Percentiles rank a stretch among this genome's conserved stretches.
phyloP scores from a whole-genome alignment of 768 basidiomycete species.

The Lactarius deliciosus region DNA sequence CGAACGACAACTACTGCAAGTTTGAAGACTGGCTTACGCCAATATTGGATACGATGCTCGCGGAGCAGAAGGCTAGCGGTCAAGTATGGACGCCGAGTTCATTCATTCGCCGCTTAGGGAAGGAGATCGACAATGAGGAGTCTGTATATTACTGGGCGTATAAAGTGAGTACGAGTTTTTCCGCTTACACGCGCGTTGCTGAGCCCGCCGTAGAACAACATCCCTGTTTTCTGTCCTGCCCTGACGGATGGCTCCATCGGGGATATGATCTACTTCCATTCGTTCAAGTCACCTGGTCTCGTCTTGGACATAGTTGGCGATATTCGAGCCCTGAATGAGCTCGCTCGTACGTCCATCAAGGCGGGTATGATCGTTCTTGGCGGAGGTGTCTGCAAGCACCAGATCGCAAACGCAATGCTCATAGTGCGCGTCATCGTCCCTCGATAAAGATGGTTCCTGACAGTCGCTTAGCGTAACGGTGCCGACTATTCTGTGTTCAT shows the following conservation, averaged over 20 bases:
- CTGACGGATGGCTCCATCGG: conserved; percentile 97
- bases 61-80: conserved; percentile 74
- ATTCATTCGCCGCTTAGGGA: conserved; percentile 90
- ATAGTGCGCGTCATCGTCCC: conserved; percentile 59
- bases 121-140: conserved; percentile 95
- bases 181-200: conserved; percentile 26
- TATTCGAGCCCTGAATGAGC: conserved; percentile 88
- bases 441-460: conserved; percentile 23
- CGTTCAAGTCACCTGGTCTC: conserved; percentile 82
- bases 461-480: conserved; percentile 75
- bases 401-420: conserved; percentile 99
- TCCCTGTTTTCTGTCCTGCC: conserved; percentile 98
- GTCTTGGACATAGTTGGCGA: conserved; percentile 93
- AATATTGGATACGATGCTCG: conserved; percentile 86
- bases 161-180: conserved; percentile 63
- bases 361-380: conserved; percentile 99
- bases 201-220: conserved; percentile 74
- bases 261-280: conserved; percentile 99
- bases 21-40: conserved; percentile 99
- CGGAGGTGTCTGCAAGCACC: conserved; percentile 98
- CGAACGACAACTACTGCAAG: conserved; percentile 98
- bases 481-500: conserved; percentile 98
- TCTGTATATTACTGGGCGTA: conserved; percentile 99
- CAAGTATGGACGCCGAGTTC: conserved; percentile 89
- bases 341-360: conserved; percentile 81